Conservation (phyloP, 495 filamentous ascomycete genomes). For the Neurospora sp. region DNA sequence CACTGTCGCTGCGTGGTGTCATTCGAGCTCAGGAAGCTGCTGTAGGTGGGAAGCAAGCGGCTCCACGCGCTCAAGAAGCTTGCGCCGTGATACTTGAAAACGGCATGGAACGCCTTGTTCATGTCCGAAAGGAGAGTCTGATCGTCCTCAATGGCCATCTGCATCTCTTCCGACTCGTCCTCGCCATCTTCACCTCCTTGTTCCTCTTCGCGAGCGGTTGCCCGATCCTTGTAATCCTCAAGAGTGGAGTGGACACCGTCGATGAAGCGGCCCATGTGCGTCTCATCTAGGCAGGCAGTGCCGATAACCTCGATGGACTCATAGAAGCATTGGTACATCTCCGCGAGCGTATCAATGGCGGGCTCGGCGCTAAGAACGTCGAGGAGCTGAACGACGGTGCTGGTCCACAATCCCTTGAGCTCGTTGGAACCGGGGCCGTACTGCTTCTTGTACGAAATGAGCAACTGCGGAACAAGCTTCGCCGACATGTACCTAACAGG, state of each 20-base stretch:
- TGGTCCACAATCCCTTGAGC: conserved; percentile 70
- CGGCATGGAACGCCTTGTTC: conserved; percentile 99
- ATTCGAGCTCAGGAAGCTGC: conserved; percentile 67
- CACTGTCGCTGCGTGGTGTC: conserved; percentile 95
- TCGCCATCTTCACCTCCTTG: conserved; percentile 46
- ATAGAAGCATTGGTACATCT: conserved; percentile 99
- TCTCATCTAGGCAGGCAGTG: conserved; percentile 61
- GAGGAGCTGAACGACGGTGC: conserved; percentile 79
- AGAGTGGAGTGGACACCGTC: conserved; percentile 71
- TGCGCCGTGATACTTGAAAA: conserved; percentile 90
- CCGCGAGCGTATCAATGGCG: conserved; percentile 89
- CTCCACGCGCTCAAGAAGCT: conserved; percentile 83
- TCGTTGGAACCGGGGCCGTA: conserved; percentile 68
- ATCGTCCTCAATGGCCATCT: conserved; percentile 94
- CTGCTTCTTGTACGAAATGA: conserved; percentile 86
- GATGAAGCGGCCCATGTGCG: conserved; percentile 81
- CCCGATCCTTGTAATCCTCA: conserved; percentile 83
- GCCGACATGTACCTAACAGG: conserved; percentile 92
- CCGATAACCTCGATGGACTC: conserved; percentile 94
- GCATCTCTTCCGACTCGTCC: conserved; percentile 68
- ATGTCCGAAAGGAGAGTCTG: conserved; percentile 95
- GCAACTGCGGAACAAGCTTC: conserved; percentile 86
- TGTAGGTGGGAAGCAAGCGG: conserved; percentile 71
- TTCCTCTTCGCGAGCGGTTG: conserved; percentile 65
- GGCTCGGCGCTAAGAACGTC: conserved; percentile 94